Base-by-base conservation (phyloP, 78 protist species). In the Diacronema lutheri region DNA sequence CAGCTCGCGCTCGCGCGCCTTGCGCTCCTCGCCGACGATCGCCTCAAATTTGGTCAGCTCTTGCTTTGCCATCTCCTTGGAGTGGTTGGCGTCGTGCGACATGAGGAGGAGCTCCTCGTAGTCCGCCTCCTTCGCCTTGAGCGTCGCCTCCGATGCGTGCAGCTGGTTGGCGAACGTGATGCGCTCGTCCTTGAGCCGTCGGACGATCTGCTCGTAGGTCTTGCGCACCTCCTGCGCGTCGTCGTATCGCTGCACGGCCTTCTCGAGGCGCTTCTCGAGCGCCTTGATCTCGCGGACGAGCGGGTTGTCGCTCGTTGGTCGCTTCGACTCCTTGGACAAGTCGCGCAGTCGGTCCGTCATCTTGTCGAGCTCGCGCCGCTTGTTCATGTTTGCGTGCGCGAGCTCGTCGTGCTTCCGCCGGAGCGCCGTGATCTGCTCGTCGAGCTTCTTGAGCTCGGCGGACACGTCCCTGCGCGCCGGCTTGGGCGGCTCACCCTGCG, bases 11-110 rank as follows among this genome's bases (percentile, higher is more conserved):
- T 87, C 90, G 76, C 65, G 66, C 62, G 1, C 40, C 40, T 35
- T 44, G 21, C 89, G 61, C 83, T 72, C 91, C 35, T 86, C 93
- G 44, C 1, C 69, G 40, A 69, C 44, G 60, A 71, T 5, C 31
- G 79, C 64, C 80, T 84, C 66, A 80, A 88, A 79, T 58, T 77
- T 74, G 31, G 55, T 9, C n/a, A 90, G 87, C 71, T 87, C 93
- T 19, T 33, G 40, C 83, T 86, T 62, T 44, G 89, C 78, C 33
- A 58, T 13, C 33, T 88, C 86, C 38, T 44, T 57, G 35, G 62
- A 57, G n/a, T 14, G 62, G 35, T 61, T 29, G 5, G 66, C 26
- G 26, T 61, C 35, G 11, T 61, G 13, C 13, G 16, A 11, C 26
- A 61, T 10, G 33, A 11, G 66, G 10, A 61, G 66, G 11, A 61